These are phyloP conservation scores for Solanum sejunctum DNA, from an alignment of 257 asterid species.

Conservation along the genomic window DNA sequence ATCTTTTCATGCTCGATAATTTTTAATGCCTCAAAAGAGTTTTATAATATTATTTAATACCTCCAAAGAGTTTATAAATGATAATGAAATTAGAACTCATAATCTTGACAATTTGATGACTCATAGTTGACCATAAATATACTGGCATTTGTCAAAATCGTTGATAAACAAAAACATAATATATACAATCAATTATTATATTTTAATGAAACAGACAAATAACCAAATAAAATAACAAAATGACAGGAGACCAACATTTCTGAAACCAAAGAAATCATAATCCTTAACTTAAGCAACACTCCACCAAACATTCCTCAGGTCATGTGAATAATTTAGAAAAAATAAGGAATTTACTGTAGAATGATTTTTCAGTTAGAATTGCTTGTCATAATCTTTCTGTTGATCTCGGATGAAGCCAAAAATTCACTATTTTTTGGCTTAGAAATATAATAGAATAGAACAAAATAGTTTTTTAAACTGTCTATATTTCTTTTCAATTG, in stretches of 20 bases:
- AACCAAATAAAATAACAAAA: background rate
- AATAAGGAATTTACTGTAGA: background rate
- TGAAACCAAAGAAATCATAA: background rate
- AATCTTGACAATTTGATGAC: background rate
- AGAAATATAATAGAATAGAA: too few species aligned
- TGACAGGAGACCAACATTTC: background rate
- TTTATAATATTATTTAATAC: background rate
- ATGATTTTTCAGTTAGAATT: too few species aligned
- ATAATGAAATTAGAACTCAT: background rate
- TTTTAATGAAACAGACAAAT: background rate
- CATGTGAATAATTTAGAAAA: constrained; percentile 20
- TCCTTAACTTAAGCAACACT: background rate
- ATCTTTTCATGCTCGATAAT: background rate
- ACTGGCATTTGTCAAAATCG: background rate
- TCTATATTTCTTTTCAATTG: too few species aligned
- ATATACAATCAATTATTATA: background rate
- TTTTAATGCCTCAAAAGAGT: too few species aligned
- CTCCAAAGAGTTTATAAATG: background rate
- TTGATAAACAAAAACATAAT: background rate
- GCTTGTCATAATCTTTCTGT: too few species aligned
- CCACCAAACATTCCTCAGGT: constrained; percentile 8
- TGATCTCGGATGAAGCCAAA: too few species aligned
- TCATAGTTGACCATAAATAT: background rate
- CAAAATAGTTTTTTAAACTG: too few species aligned
- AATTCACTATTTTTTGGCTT: too few species aligned